Conservation (phyloP, 164 flowering plant genomes). For the Piper betle region DNA sequence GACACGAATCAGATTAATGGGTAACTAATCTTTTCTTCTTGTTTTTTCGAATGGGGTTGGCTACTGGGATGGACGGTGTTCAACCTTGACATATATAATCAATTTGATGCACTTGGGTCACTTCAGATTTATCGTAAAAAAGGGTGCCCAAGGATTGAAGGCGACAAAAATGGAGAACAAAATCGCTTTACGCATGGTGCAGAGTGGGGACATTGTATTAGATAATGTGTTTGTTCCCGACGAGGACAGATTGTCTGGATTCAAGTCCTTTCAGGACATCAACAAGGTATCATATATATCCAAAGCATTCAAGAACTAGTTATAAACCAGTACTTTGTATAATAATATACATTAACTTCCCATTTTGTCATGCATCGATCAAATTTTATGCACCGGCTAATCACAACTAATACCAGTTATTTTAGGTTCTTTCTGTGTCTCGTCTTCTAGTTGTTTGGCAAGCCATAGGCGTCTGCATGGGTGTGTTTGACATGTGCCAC, state of each 20-base stretch:
- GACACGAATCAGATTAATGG: slow-evolving; percentile 81
- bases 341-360: no score
- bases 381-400: background rate
- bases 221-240: slow-evolving; percentile 79
- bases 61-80: background rate
- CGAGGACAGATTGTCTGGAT: slow-evolving; percentile 75
- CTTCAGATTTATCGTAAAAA: slow-evolving; percentile 66
- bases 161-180: slow-evolving; percentile 90
- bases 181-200: slow-evolving; percentile 88
- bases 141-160: slow-evolving; percentile 65
- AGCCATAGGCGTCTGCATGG: slow-evolving; percentile 94
- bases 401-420: background rate
- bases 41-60: background rate
- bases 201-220: slow-evolving; percentile 82
- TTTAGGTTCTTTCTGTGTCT: slow-evolving; percentile 88
- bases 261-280: slow-evolving; percentile 86
- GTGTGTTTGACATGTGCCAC: slow-evolving; percentile 91
- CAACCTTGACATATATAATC: background rate
- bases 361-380: background rate
- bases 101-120: background rate
- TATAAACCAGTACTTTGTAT: no score
- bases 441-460: slow-evolving; percentile 99
- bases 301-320: no score
- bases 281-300: slow-evolving; percentile 44
- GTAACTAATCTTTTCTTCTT: slow-evolving; percentile 18